Percentiles rank a stretch among this genome's conserved stretches.
Conservation (phyloP, 2,329 filamentous ascomycete species). For the Xylariomycetidae sp. region DNA sequence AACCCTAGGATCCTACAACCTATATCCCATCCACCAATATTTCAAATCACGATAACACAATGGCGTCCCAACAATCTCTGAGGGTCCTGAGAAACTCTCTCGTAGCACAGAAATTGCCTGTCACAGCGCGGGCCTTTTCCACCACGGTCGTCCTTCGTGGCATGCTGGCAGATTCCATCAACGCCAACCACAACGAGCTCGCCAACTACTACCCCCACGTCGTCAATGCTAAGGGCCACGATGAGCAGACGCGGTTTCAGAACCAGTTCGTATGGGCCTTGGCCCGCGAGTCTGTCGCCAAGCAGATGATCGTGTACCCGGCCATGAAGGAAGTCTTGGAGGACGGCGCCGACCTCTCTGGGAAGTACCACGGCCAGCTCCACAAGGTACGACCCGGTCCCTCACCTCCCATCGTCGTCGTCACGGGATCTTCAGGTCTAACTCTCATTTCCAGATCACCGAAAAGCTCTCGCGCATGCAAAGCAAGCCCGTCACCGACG, state of each 20-base stretch:
- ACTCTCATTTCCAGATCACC: too few species aligned
- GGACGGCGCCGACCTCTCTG: slow-evolving; percentile 30
- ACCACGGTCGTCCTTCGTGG: not conserved
- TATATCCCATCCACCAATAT: too few species aligned
- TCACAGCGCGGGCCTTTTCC: not conserved
- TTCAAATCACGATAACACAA: too few species aligned
- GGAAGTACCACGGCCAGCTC: slow-evolving; percentile 31
- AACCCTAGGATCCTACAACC: too few species aligned
- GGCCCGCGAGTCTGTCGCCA: slow-evolving; percentile 42
- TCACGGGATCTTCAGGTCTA: too few species aligned
- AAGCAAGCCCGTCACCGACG: too few species aligned
- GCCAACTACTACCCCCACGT: slow-evolving; percentile 35
- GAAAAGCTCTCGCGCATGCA: slow-evolving; percentile 1
- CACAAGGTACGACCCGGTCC: slow-evolving; percentile 11
- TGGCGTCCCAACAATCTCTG: too few species aligned
- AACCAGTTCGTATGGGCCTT: slow-evolving; percentile 49
- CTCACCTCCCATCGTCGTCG: not conserved
- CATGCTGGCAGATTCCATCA: not conserved
- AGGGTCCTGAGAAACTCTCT: too few species aligned
- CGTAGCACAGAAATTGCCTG: not conserved
- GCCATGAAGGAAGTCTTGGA: slow-evolving; percentile 35
- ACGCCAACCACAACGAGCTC: slow-evolving; percentile 15
- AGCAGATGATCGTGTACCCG: slow-evolving; percentile 44
- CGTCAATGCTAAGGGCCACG: slow-evolving; percentile 26
- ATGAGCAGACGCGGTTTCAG: slow-evolving; percentile 38